Evolutionary conservation across 345 rosid species (phyloP), one percentile per base, ranked within the genome.

Genomic region (Arabidopsis suecica): DNA sequence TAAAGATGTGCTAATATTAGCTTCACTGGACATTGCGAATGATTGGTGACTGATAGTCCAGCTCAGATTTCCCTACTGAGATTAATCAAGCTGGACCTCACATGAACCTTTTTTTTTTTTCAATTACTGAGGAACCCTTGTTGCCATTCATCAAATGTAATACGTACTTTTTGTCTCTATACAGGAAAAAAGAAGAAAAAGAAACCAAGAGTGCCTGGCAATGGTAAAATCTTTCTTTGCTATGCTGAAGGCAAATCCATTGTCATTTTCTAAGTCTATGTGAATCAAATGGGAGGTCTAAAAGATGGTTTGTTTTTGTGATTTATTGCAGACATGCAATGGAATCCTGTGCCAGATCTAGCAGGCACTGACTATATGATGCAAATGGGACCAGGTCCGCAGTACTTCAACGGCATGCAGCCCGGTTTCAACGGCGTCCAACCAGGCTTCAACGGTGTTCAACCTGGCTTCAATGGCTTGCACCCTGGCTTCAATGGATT

Each of bases 171-270:
- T 69, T 76, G 50, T 70, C 44, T 14, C 9, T 37, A 55, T 23
- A 1, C 87, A 92, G 99, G 83, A 74, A 95, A 85, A 73, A 95
- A 92, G 90, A 95, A 88, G 72, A 92, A 86, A 88, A 95, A 95
- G 88, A 95, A 92, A 71, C 28, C 72, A 38, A 51, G 71, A 56
- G 61, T 34, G 50, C 75, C 61, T 64, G 49, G 73, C 22, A 44
- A 45, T 37, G 82, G 82, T 73, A 73, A 44, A 47, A 61, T 61
- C 65, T 75, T 65, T 53, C 18, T 32, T 58, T 70, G 61, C 7
- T 47, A 9, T 47, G 42, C 48, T 47, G 42, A 45, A 50, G 16
- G 36, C 67, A 9, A 9, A 14, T 34, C 56, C 59, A 55, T 33
- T 34, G 9, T 77, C 34, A 37, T 14, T 42, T 18, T 57, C 16